These are phyloP conservation scores for Solidago caesia DNA, from an alignment of 129 eudicot species.

Conservation along the genomic window DNA sequence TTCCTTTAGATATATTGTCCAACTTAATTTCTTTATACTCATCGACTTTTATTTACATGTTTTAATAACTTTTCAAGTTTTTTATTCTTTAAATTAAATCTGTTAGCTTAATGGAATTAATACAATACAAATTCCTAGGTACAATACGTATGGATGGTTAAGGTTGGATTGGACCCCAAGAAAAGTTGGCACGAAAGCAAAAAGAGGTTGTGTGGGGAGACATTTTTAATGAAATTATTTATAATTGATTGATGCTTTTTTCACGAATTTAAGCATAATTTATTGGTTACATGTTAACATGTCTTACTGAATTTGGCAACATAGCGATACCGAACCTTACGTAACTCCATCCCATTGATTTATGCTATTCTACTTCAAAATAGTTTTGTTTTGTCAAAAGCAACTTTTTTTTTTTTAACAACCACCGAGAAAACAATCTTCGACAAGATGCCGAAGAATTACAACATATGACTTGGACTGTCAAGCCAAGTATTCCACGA, in stretches of 20 bases:
- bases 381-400: neutral
- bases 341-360: constrained; percentile 1
- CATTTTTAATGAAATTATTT: constrained; percentile 4
- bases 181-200: constrained; percentile 25
- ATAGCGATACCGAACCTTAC: neutral
- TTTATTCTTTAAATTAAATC: too few species aligned
- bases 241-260: constrained; percentile 9
- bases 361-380: neutral
- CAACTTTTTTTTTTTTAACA: too few species aligned
- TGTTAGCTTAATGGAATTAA: too few species aligned
- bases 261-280: constrained; percentile 9
- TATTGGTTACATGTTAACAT: constrained; percentile 21
- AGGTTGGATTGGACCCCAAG: constrained; percentile 3
- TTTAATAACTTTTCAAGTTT: too few species aligned
- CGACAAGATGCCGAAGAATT: too few species aligned
- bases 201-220: neutral
- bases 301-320: constrained; percentile 10
- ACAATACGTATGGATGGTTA: neutral
- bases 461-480: too few species aligned
- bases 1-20: too few species aligned
- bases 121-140: too few species aligned
- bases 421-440: too few species aligned
- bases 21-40: too few species aligned
- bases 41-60: too few species aligned
- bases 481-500: too few species aligned